These are phyloP conservation scores for Phellinidium pouzarii DNA, from an alignment of 1,284 basidiomycete genomes.

Conservation along the genomic window DNA sequence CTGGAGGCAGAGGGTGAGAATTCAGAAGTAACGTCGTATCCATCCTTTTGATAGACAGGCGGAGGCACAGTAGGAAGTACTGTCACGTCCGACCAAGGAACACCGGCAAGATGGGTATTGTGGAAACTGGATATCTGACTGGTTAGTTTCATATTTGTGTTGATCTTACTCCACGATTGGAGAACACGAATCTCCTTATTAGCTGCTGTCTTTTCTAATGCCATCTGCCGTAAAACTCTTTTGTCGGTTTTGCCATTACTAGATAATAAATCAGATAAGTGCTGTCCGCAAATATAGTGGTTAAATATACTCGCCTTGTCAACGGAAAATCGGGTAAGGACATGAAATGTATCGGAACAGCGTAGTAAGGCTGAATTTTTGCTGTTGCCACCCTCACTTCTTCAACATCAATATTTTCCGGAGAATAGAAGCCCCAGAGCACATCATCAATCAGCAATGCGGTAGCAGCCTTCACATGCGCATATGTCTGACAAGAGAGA, in stretches of 20 bases:
- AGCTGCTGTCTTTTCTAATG: conserved; percentile 26
- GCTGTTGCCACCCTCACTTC: conserved; percentile 37
- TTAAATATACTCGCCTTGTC: conserved; percentile 35
- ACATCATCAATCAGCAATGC: conserved; percentile 45
- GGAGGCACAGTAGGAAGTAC: conserved; percentile 11
- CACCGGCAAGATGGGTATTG: background rate
- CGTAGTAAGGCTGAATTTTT: conserved; percentile 53
- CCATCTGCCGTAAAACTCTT: conserved; percentile 39
- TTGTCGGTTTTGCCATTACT: conserved; percentile 51
- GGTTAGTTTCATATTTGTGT: background rate
- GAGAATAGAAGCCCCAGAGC: conserved; percentile 51
- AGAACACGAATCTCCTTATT: conserved; percentile 16
- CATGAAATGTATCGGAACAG: conserved; percentile 43
- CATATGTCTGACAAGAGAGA: conserved; percentile 31
- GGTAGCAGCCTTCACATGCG: conserved; percentile 39
- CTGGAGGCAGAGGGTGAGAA: background rate
- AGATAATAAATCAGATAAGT: conserved; percentile 7
- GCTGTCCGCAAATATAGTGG: background rate
- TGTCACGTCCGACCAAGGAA: conserved; percentile 7
- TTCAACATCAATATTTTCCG: conserved; percentile 33
- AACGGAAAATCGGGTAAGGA: conserved; percentile 41
- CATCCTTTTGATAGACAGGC: conserved; percentile 17
- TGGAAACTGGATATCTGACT: background rate
- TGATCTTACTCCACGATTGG: conserved; percentile 11
- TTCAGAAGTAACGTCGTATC: background rate